phyloP scores from a whole-genome alignment of 345 rosid genomes.

The Salix purpurea region DNA sequence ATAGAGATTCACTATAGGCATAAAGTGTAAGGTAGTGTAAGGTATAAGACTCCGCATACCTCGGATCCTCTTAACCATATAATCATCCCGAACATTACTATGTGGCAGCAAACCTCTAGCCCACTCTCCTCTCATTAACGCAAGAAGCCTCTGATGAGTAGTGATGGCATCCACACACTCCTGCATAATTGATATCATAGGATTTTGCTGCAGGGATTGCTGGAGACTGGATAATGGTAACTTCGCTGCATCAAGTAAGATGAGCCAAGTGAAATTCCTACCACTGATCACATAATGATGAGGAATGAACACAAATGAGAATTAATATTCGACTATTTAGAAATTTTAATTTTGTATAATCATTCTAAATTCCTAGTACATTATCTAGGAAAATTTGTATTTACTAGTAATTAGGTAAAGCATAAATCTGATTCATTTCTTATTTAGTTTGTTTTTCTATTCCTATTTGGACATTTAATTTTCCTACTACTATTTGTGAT shows the following conservation, averaged over 20 bases:
- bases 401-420: no score
- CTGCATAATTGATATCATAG: constrained; percentile 63
- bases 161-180: constrained; percentile 82
- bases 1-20: not conserved
- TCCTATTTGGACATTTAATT: no score
- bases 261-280: not conserved
- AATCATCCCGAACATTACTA: constrained; percentile 64
- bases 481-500: no score
- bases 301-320: no score
- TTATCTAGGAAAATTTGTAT: no score
- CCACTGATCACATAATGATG: constrained; percentile 11
- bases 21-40: constrained; percentile 2
- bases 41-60: constrained; percentile 37
- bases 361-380: no score
- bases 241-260: constrained; percentile 46
- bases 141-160: constrained; percentile 85
- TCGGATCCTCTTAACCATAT: constrained; percentile 67
- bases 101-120: constrained; percentile 83
- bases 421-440: no score
- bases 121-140: constrained; percentile 92
- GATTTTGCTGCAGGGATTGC: constrained; percentile 64
- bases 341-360: no score
- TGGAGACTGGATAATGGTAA: constrained; percentile 45
- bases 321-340: no score
- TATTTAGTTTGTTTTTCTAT: no score